phyloP scores from a whole-genome alignment of 805 yeast genomes.

The Yarrowia hollandica region DNA sequence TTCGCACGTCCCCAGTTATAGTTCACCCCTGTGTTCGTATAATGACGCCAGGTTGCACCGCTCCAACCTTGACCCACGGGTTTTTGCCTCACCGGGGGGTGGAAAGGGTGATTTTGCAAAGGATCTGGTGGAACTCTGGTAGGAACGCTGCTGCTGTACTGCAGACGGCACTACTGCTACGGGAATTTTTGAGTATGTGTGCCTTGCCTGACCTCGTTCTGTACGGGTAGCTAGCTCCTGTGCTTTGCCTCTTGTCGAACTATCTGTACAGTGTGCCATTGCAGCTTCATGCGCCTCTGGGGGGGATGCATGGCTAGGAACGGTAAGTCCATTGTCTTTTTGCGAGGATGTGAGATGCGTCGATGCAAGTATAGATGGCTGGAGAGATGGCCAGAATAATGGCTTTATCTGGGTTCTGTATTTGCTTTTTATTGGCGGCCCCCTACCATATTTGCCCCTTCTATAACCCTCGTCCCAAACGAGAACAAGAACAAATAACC shows the following conservation, averaged over 20 bases:
- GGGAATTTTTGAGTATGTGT: too few relatives aligned
- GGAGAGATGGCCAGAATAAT: background rate
- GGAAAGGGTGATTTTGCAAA: too few relatives aligned
- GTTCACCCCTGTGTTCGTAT: conserved; percentile 29
- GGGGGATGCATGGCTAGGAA: conserved; percentile 7
- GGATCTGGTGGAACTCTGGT: too few relatives aligned
- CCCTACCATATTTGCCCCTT: too few relatives aligned
- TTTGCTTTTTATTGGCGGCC: background rate
- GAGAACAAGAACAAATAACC: too few relatives aligned
- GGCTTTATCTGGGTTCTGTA: background rate
- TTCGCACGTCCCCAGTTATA: conserved; percentile 8
- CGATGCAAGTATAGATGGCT: conserved; percentile 5
- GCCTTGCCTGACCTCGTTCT: too few relatives aligned
- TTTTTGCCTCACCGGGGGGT: background rate
- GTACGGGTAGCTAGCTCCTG: too few relatives aligned
- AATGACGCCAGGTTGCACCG: conserved; percentile 16
- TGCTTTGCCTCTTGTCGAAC: too few relatives aligned
- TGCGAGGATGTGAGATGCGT: conserved; percentile 5
- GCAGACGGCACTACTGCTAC: too few relatives aligned
- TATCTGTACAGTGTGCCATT: conserved; percentile 11
- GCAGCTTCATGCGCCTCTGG: background rate
- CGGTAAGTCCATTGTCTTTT: conserved; percentile 9
- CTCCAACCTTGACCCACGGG: conserved; percentile 16
- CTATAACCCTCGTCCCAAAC: too few relatives aligned
- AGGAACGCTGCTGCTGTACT: background rate